Conservation (phyloP, 1,284 basidiomycete species). For the Pseudozyma tsukubaensis region DNA sequence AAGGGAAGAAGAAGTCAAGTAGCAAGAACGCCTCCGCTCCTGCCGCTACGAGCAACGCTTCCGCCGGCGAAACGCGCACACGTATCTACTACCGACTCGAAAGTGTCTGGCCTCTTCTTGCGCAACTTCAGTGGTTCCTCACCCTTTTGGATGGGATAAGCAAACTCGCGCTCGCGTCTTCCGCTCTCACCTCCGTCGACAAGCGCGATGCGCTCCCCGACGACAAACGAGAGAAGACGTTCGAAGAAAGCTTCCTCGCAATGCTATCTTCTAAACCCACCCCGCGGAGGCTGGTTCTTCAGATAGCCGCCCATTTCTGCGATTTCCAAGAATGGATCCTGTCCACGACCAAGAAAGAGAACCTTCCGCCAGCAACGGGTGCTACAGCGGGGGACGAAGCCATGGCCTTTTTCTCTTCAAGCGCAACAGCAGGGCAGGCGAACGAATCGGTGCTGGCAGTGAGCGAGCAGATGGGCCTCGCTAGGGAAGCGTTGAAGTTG, state of each 20-base stretch:
- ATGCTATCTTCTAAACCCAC: conserved; percentile 37
- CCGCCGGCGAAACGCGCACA: conserved; percentile 5
- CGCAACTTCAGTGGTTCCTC: conserved; percentile 47
- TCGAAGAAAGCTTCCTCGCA: conserved; percentile 25
- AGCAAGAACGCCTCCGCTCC: conserved; percentile 9
- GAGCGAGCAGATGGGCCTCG: conserved; percentile 47
- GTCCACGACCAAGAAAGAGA: conserved; percentile 30
- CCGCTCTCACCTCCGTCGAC: background rate
- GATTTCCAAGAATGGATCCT: conserved; percentile 43
- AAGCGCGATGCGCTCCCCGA: background rate
- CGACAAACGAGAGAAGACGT: background rate
- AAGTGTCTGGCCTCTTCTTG: conserved; percentile 43
- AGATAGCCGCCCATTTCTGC: conserved; percentile 32
- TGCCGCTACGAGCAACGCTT: background rate
- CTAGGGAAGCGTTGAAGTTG: conserved; percentile 27
- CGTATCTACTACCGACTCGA: conserved; percentile 48
- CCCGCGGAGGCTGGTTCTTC: conserved; percentile 35
- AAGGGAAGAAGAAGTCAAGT: conserved; percentile 29
- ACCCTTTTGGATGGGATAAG: conserved; percentile 32
- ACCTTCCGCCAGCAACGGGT: conserved; percentile 30
- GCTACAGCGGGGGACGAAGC: conserved; percentile 11
- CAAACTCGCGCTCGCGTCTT: conserved; percentile 24
- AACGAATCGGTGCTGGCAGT: conserved; percentile 30
- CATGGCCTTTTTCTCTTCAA: conserved; percentile 17
- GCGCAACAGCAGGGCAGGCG: background rate